Evolutionary conservation across 164 flowering plant genomes (phyloP), one percentile per base, ranked within the genome.

Genomic region (Aristolochia californica): DNA sequence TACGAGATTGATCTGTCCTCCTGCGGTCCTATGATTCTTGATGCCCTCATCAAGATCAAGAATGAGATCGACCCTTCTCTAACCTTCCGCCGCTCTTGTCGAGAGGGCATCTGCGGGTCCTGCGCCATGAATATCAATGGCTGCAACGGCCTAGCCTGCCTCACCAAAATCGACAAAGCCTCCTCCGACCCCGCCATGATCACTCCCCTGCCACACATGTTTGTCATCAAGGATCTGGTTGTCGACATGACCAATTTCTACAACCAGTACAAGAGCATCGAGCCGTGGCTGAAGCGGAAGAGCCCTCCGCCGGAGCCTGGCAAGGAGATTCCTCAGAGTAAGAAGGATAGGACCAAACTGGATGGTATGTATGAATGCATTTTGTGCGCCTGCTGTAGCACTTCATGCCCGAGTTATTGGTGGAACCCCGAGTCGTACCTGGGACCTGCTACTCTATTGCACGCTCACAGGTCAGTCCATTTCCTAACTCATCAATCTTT

Each of bases 301-400:
- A 83, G 0, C 30, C 75, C 80, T 8, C 59, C 85, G 28, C 53
- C 68, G 26, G 70, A 12, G n/a, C 45, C 69, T 0, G 96, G 91
- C 59, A 87, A 88, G 76, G 97, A 94, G 87, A 72, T 80, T 53
- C 72, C 27, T 60, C 97, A 94, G 84, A 81, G 80, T 56, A 90
- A 90, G 87, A 78, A 82, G 61, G 95, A 87, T 62, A 61, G 99
- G 71, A 82, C 81, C 5, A 94, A 94, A 83, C 80, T 89, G 5
- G 97, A 90, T 61, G 99, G 99, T 69, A 87, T 94, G 97, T 90
- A 90, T 59, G 99, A 94, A 80, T 94, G 99, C 63, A 94, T 94
- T 26, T 67, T 94, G 16, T 94, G 99, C 50, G 93, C 99, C 55
- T 94, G 99, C 67, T 90, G 99, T 49, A 85, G 90, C 69, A 89